Evolutionary conservation across 1,139 yeast genomes (phyloP).

Genomic region (Maudiozyma humilis): DNA sequence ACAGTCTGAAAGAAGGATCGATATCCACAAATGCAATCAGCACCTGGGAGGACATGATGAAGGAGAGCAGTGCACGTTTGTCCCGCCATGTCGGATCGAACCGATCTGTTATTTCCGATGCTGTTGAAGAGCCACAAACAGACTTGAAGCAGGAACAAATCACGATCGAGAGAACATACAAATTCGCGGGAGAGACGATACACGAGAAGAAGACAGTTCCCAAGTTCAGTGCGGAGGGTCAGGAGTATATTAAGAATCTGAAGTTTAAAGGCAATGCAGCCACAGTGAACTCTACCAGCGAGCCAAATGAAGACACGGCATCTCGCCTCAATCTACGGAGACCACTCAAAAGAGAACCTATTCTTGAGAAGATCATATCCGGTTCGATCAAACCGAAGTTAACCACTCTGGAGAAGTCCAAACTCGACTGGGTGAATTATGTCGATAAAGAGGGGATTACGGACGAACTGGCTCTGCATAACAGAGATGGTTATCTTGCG

Average conservation of each 20-base stretch:
- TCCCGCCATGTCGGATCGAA: slow-evolving; percentile 14
- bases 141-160: slow-evolving; percentile 34
- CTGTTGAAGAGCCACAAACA: slow-evolving; percentile 1
- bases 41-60: slow-evolving; percentile 42
- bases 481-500: slow-evolving; percentile 76
- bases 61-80: slow-evolving; percentile 22
- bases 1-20: slow-evolving; percentile 13
- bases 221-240: slow-evolving; percentile 75
- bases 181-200: slow-evolving; percentile 81
- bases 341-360: slow-evolving; percentile 60
- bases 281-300: too few species aligned
- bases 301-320: slow-evolving; percentile 15
- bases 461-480: slow-evolving; percentile 72
- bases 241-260: slow-evolving; percentile 61
- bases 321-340: slow-evolving; percentile 25
- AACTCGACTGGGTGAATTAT: slow-evolving; percentile 92
- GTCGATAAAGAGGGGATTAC: slow-evolving; percentile 79
- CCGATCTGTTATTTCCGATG: slow-evolving; percentile 20
- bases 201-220: slow-evolving; percentile 74
- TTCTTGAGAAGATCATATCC: slow-evolving; percentile 61
- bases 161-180: slow-evolving; percentile 67
- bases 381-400: slow-evolving; percentile 59
- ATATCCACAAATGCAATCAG: slow-evolving; percentile 35
- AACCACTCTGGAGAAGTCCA: slow-evolving; percentile 84
- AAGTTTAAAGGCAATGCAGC: slow-evolving; percentile 25